Evolutionary conservation across 1,139 yeast genomes (phyloP).

Genomic region (Diutina mesorugosa): DNA sequence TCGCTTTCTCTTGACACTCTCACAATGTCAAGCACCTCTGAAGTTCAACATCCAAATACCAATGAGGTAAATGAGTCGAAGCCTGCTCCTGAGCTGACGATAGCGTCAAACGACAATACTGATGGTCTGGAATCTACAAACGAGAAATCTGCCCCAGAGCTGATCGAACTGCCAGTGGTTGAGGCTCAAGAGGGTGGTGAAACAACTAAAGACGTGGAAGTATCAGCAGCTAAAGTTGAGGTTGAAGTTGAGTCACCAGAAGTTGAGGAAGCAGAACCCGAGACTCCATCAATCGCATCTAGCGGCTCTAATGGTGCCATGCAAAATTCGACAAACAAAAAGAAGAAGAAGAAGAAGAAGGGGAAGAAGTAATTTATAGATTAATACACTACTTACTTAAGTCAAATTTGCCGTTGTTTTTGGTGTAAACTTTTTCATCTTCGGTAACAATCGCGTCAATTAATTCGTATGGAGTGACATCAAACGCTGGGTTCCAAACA

Average conservation of each 20-base stretch:
- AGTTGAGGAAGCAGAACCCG: neutral
- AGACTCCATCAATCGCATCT: neutral
- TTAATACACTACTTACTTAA: constrained; percentile 2
- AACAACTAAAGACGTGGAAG: neutral
- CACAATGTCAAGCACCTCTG: neutral
- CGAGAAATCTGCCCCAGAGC: neutral
- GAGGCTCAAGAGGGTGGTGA: neutral
- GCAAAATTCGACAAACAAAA: neutral
- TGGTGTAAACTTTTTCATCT: constrained; percentile 8
- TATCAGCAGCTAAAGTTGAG: neutral
- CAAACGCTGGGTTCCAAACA: constrained; percentile 97
- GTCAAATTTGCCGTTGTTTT: constrained; percentile 4
- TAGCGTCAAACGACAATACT: neutral
- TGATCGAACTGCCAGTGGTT: neutral
- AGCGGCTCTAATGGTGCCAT: neutral
- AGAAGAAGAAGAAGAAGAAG: neutral
- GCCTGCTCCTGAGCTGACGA: neutral
- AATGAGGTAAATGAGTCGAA: neutral
- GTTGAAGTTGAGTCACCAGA: neutral
- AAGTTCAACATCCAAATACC: neutral
- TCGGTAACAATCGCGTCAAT: constrained; percentile 90
- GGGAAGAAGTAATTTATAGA: constrained; percentile 1
- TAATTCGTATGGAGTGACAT: constrained; percentile 71
- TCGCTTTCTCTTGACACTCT: neutral
- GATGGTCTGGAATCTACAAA: neutral